phyloP scores from a whole-genome alignment of 805 yeast genomes.

The Candida methanosorbosa region DNA sequence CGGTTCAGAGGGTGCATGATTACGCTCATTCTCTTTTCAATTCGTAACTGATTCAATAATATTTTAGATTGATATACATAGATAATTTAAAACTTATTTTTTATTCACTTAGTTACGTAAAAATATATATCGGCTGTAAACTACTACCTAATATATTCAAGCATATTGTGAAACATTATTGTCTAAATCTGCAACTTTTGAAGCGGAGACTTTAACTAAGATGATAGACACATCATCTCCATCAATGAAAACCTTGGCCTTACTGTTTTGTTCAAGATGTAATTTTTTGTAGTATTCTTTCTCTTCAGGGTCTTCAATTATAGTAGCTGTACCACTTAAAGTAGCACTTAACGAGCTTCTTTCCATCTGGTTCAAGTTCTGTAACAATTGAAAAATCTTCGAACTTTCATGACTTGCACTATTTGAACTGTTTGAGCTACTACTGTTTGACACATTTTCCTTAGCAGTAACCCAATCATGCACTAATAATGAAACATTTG shows the following conservation, averaged over 20 bases:
- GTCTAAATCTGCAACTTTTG: slow-evolving; percentile 73
- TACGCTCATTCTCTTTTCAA: too few relatives aligned
- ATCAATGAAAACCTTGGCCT: slow-evolving; percentile 59
- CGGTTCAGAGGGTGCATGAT: slow-evolving; percentile 87
- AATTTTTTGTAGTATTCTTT: slow-evolving; percentile 52
- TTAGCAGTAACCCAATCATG: slow-evolving; percentile 83
- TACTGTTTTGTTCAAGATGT: slow-evolving; percentile 55
- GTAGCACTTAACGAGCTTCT: slow-evolving; percentile 77
- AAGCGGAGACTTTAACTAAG: slow-evolving; percentile 53
- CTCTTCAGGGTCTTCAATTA: slow-evolving; percentile 41
- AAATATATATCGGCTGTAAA: neutral
- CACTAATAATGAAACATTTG: slow-evolving; percentile 71
- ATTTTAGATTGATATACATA: neutral
- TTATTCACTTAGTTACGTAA: neutral
- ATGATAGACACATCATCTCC: slow-evolving; percentile 60
- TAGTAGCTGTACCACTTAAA: slow-evolving; percentile 59
- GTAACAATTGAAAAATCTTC: slow-evolving; percentile 51
- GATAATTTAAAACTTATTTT: too few relatives aligned
- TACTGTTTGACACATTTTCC: slow-evolving; percentile 17
- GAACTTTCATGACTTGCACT: slow-evolving; percentile 22
- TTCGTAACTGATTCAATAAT: neutral
- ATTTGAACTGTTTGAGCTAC: slow-evolving; percentile 13
- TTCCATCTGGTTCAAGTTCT: slow-evolving; percentile 72
- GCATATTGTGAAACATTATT: slow-evolving; percentile 38
- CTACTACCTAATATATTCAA: slow-evolving; percentile 4